A percentile compares a stretch with the other conserved stretches of the same genome.
Conservation (phyloP, 106 monocot genomes). For the Phalaenopsis aphrodite region DNA sequence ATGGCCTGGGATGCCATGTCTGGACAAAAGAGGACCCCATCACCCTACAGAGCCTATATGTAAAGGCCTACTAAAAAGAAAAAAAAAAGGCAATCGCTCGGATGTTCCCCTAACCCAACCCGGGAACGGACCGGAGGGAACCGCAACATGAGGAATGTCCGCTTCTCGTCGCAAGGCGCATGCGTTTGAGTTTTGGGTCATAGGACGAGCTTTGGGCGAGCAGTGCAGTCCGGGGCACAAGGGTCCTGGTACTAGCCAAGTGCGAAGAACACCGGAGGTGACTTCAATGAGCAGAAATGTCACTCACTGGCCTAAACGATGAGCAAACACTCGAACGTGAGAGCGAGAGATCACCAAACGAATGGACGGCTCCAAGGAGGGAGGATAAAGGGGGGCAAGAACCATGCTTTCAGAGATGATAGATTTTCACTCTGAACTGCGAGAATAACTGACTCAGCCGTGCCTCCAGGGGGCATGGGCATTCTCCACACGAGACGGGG, state of each 20-base stretch:
- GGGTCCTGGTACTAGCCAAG: conserved; percentile 17
- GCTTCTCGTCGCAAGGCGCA: conserved; percentile 5
- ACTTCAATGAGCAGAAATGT: conserved; percentile 2
- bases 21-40: too few species aligned
- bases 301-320: conserved; percentile 21
- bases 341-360: conserved; percentile 31
- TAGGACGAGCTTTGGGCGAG: conserved; percentile 6
- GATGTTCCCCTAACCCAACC: conserved; percentile 26
- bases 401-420: conserved; percentile 1
- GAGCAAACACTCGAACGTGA: conserved; percentile 32
- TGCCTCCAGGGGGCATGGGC: conserved; percentile 13
- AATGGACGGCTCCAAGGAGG: conserved; percentile 12
- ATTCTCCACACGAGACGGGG: conserved; percentile 12
- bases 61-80: too few species aligned
- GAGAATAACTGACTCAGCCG: conserved; percentile 5
- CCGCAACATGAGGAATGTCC: conserved; percentile 6
- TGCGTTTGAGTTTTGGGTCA: conserved; percentile 9
- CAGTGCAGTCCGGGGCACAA: conserved; percentile 9
- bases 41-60: too few species aligned
- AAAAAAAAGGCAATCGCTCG: conserved; percentile 8
- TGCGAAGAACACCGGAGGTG: conserved; percentile 12
- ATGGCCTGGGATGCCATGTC: too few species aligned
- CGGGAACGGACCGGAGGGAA: conserved; percentile 8
- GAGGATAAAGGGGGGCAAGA: conserved; percentile 10
- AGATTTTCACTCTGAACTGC: background rate